These are phyloP conservation scores for Lepidium sativum DNA, from an alignment of 345 rosid genomes.

Conservation along the genomic window DNA sequence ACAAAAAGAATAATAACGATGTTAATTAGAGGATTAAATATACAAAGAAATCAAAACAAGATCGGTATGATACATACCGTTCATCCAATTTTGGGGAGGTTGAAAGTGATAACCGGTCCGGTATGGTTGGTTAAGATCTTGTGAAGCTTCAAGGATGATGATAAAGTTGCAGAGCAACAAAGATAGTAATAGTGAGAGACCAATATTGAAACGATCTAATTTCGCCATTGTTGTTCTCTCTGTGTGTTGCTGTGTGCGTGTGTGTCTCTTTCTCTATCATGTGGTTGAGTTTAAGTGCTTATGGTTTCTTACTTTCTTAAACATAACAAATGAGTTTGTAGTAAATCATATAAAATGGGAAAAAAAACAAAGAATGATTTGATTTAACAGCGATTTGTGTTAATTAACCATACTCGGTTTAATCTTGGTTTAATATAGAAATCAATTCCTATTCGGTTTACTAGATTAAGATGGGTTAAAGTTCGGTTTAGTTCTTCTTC, in stretches of 20 bases:
- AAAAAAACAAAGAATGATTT: no score
- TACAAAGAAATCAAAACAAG: not conserved
- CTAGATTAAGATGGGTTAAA: no score
- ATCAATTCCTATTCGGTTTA: no score
- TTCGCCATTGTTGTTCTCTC: conserved; percentile 15
- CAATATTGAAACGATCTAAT: not conserved
- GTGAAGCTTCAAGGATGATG: conserved; percentile 11
- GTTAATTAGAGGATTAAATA: not conserved
- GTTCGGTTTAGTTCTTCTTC: no score
- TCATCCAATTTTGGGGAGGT: conserved; percentile 69
- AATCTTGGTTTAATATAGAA: no score
- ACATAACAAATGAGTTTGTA: no score
- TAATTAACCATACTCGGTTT: no score
- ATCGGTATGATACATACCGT: conserved; percentile 32
- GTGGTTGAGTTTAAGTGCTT: no score
- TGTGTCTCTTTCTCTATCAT: not conserved
- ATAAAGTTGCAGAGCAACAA: conserved; percentile 18
- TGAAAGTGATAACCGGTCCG: conserved; percentile 68
- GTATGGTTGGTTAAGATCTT: conserved; percentile 38
- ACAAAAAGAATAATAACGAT: not conserved
- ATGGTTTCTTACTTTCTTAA: no score
- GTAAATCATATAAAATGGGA: no score
- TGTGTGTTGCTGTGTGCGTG: not conserved
- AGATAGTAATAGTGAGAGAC: not conserved
- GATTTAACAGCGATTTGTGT: no score